phyloP scores from a whole-genome alignment of 495 filamentous ascomycete genomes.

The Friedmanniomyces endolithicus region DNA sequence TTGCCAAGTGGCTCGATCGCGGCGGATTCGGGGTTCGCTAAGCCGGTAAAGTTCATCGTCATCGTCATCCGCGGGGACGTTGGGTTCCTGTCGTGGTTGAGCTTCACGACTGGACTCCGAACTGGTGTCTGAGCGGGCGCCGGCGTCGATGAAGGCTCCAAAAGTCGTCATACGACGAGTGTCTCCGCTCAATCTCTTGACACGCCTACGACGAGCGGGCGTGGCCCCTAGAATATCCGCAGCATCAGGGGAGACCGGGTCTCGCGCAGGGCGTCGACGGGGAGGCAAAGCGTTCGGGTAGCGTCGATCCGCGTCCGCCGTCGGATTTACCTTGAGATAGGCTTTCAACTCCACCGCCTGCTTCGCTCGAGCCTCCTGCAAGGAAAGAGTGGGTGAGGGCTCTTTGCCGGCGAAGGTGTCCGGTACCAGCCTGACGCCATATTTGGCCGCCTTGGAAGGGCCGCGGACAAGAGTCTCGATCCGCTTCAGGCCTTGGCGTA shows the following conservation, averaged over 20 bases:
- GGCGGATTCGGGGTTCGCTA: not conserved
- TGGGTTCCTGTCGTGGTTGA: not conserved
- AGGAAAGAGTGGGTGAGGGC: not conserved
- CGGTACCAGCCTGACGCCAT: not conserved
- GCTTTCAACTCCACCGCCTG: not conserved
- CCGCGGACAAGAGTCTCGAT: not conserved
- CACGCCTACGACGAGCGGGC: not conserved
- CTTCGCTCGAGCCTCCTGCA: not conserved
- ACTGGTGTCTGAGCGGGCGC: not conserved
- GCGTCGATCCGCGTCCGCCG: not conserved
- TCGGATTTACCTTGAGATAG: not conserved
- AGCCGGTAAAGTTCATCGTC: no score
- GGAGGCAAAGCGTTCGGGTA: not conserved
- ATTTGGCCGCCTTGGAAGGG: not conserved
- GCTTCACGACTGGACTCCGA: not conserved
- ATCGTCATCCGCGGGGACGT: no score
- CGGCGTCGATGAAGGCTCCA: not conserved
- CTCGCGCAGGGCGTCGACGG: not conserved
- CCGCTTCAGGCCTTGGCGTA: not conserved
- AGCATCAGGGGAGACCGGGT: not conserved
- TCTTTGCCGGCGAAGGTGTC: not conserved
- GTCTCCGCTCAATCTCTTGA: not conserved
- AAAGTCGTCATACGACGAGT: not conserved
- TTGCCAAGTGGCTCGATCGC: not conserved
- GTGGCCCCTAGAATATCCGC: not conserved